Percentiles rank a stretch among this genome's conserved stretches.
These are phyloP conservation scores for Gracilariopsis chorda DNA, from an alignment of 23 red algal species.

Conservation along the genomic window DNA sequence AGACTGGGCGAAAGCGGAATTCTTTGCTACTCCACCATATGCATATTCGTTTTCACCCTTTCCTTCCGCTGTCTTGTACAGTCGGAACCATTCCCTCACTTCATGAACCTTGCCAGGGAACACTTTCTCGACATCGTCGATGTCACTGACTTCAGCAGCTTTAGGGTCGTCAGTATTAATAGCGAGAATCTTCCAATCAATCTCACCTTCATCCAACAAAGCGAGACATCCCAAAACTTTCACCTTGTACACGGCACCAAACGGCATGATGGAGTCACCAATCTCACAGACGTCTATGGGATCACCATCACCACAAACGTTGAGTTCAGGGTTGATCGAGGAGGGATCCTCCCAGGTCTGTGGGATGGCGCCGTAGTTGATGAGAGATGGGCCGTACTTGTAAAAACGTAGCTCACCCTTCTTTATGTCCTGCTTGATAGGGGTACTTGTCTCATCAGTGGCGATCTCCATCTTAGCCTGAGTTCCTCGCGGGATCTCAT, in stretches of 20 bases:
- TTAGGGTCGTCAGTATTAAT: constrained; percentile 76
- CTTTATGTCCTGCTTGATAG: constrained; percentile 98
- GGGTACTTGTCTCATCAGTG: constrained; percentile 79
- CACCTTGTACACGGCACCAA: constrained; percentile 86
- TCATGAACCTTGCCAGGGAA: constrained; percentile 79
- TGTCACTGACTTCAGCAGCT: constrained; percentile 57
- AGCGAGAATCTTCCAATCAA: constrained; percentile 96
- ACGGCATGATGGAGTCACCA: constrained; percentile 56
- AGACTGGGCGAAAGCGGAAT: constrained; percentile 57
- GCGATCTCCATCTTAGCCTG: constrained; percentile 99
- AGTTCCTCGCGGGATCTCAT: constrained; percentile 97
- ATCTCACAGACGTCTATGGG: constrained; percentile 92
- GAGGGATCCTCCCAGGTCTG: constrained; percentile 99
- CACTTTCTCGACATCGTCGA: constrained; percentile 77
- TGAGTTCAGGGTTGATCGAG: constrained; percentile 51
- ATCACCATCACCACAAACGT: constrained; percentile 88
- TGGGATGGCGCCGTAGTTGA: constrained; percentile 97
- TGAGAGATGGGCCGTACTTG: constrained; percentile 86
- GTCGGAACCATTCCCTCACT: constrained; percentile 94
- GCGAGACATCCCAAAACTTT: constrained; percentile 90
- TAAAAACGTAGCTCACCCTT: constrained; percentile 89
- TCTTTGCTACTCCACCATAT: constrained; percentile 79
- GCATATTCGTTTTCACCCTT: constrained; percentile 98
- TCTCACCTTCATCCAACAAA: constrained; percentile 92
- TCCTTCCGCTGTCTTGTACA: constrained; percentile 99